These are phyloP conservation scores for Tuber melanosporum DNA, from an alignment of 495 filamentous ascomycete genomes.

Conservation along the genomic window DNA sequence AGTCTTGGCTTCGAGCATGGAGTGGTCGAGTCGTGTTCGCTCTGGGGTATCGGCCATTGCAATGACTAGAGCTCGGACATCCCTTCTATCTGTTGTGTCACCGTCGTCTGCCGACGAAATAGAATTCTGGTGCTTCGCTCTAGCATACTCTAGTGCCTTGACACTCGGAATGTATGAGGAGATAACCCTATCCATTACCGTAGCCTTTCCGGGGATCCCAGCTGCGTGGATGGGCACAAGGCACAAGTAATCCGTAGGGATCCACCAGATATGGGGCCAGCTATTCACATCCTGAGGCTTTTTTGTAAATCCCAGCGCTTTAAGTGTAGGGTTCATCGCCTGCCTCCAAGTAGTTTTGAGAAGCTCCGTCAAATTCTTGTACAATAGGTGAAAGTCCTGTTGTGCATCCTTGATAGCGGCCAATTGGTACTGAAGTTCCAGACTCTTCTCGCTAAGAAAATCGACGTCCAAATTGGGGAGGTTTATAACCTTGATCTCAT, in stretches of 20 bases:
- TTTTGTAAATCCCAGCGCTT: not conserved
- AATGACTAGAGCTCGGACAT: slow-evolving; percentile 7
- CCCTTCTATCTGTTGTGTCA: not conserved
- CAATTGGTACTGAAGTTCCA: not conserved
- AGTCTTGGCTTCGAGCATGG: not conserved
- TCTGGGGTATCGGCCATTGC: slow-evolving; percentile 9
- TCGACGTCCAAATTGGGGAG: not conserved
- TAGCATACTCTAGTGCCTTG: not conserved
- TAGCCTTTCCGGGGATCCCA: not conserved
- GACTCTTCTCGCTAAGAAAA: not conserved
- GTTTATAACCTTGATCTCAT: not conserved
- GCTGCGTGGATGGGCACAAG: slow-evolving; percentile 11
- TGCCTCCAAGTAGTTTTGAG: not conserved
- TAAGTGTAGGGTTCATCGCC: not conserved
- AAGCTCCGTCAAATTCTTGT: not conserved
- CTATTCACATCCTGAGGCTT: not conserved
- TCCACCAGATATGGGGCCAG: slow-evolving; percentile 17
- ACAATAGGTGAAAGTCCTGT: not conserved
- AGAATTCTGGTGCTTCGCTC: not conserved
- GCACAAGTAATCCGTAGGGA: slow-evolving; percentile 9
- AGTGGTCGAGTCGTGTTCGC: not conserved
- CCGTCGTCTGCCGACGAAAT: not conserved
- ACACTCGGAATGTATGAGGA: slow-evolving; percentile 9
- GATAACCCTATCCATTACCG: slow-evolving; percentile 10
- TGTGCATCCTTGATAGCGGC: not conserved